Conservation (phyloP, 75 land plant genomes). For the Pinus taeda region DNA sequence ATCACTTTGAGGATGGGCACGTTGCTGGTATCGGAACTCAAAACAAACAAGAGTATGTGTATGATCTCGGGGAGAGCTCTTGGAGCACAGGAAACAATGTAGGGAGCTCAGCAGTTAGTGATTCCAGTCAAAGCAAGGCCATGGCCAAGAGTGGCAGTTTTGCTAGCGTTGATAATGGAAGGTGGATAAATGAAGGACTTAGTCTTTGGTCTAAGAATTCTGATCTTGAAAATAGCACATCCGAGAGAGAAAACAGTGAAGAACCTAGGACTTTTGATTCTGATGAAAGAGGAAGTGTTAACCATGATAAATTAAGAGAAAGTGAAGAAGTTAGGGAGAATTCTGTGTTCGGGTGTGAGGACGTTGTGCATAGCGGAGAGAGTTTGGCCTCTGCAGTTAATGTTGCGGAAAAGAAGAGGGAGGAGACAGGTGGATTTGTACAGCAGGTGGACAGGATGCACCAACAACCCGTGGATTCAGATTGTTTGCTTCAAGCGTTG, state of each 20-base stretch:
- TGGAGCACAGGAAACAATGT: neutral
- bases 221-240: too few species aligned
- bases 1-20: neutral
- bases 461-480: neutral
- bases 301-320: slow-evolving; percentile 1
- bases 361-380: neutral
- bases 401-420: slow-evolving; percentile 4
- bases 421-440: neutral
- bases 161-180: neutral
- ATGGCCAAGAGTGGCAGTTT: slow-evolving; percentile 4
- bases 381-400: slow-evolving; percentile 1
- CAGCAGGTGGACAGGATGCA: neutral
- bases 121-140: neutral
- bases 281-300: neutral
- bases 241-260: too few species aligned
- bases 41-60: neutral
- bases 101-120: neutral
- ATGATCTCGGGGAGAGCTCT: slow-evolving; percentile 6
- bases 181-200: neutral
- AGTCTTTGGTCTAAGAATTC: too few species aligned
- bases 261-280: too few species aligned
- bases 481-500: slow-evolving; percentile 4
- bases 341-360: neutral
- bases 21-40: neutral
- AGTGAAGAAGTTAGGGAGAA: neutral